phyloP scores from a whole-genome alignment of 139 green algal genomes.

The Picochlorum sp. region DNA sequence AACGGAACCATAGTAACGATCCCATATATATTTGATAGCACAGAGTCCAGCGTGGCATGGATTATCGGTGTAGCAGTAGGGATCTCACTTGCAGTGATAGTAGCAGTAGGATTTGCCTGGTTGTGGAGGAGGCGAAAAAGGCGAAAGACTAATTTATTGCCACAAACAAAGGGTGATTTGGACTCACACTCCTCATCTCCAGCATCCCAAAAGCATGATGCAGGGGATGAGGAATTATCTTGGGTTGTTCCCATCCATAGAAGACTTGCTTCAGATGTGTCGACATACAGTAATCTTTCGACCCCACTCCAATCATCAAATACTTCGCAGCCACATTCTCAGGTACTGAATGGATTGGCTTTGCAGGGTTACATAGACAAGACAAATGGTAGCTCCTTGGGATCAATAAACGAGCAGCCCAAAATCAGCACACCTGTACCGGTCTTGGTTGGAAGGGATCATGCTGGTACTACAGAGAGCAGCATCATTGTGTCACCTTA shows the following conservation, averaged over 20 bases:
- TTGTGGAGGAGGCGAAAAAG: not conserved
- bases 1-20: not conserved
- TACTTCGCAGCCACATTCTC: too few relatives aligned
- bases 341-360: too few relatives aligned
- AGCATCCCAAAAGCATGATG: not conserved
- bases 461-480: too few relatives aligned
- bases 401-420: too few relatives aligned
- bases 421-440: too few relatives aligned
- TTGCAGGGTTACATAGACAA: too few relatives aligned
- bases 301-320: too few relatives aligned
- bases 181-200: not conserved
- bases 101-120: not conserved
- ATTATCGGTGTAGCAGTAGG: slow-evolving; percentile 10
- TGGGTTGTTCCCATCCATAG: not conserved
- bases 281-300: too few relatives aligned
- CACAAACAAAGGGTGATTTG: not conserved
- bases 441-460: too few relatives aligned
- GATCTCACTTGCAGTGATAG: not conserved
- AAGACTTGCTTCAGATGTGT: not conserved
- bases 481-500: too few relatives aligned
- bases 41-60: not conserved
- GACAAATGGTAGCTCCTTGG: too few relatives aligned
- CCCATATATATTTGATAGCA: not conserved
- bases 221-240: not conserved
- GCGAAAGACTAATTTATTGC: not conserved